Conservation (phyloP, 2,329 filamentous ascomycete species). For the Aspergillus tanneri region DNA sequence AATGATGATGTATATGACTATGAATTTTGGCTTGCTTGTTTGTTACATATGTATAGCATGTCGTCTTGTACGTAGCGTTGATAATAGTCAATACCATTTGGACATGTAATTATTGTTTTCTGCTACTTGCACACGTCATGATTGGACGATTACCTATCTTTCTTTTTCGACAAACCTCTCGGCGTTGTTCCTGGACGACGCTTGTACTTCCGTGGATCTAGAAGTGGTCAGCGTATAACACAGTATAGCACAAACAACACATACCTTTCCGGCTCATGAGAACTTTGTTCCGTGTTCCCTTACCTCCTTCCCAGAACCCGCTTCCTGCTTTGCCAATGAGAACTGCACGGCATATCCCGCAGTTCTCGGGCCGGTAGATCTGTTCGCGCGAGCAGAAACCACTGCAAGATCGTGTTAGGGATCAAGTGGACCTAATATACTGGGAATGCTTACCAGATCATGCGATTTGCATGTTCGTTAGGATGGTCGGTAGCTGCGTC, state of each 20-base stretch:
- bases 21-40: not conserved
- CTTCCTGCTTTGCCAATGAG: conserved; percentile 65
- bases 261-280: conserved; percentile 69
- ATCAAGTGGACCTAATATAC: not conserved
- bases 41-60: not conserved
- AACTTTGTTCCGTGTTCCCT: conserved; percentile 69
- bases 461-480: conserved; percentile 78
- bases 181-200: conserved; percentile 51
- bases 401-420: conserved; percentile 25
- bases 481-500: conserved; percentile 68
- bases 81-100: not conserved
- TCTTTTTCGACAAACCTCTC: conserved; percentile 33
- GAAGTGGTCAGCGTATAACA: conserved; percentile 9
- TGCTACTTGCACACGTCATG: too few species aligned
- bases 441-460: conserved; percentile 62
- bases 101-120: not conserved
- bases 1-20: not conserved
- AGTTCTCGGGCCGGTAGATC: conserved; percentile 73
- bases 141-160: too few species aligned
- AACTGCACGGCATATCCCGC: conserved; percentile 68
- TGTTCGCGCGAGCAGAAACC: conserved; percentile 79
- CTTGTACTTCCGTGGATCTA: conserved; percentile 70
- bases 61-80: not conserved
- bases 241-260: conserved; percentile 6
- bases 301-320: conserved; percentile 87